Evolutionary conservation across 208 protist genomes (phyloP).

Genomic region (Phytomonas francai): DNA sequence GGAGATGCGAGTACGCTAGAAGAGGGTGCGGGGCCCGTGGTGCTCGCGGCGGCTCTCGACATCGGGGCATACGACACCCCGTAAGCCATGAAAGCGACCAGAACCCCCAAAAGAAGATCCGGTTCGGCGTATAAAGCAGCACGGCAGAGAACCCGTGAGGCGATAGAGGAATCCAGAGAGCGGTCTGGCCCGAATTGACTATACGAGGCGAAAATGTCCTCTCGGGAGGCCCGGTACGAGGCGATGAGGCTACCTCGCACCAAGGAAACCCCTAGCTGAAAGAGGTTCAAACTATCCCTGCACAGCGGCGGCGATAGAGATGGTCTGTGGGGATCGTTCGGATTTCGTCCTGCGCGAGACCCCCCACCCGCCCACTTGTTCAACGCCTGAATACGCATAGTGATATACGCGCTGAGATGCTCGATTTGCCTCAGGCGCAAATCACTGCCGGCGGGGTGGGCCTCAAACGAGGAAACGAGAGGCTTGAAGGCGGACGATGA

Average conservation of each 20-base stretch:
- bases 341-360: not conserved
- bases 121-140: not conserved
- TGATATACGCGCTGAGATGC: not conserved
- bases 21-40: not conserved
- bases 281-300: conserved; percentile 14
- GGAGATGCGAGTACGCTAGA: not conserved
- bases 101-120: not conserved
- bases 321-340: not conserved
- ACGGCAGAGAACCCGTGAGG: conserved; percentile 3
- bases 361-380: not conserved
- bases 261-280: conserved; percentile 24
- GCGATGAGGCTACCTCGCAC: conserved; percentile 20
- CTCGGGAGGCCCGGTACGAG: not conserved
- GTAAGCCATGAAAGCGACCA: not conserved
- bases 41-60: not conserved
- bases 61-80: not conserved
- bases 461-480: not conserved
- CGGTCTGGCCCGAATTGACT: not conserved
- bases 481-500: not conserved
- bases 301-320: conserved; percentile 10
- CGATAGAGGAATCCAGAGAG: conserved; percentile 11
- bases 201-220: not conserved
- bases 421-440: not conserved
- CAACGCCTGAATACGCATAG: not conserved
- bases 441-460: not conserved